Evolutionary conservation across 768 basidiomycete species (phyloP), one percentile per base, ranked within the genome.

Genomic region (Boletus vermiculosoides): DNA sequence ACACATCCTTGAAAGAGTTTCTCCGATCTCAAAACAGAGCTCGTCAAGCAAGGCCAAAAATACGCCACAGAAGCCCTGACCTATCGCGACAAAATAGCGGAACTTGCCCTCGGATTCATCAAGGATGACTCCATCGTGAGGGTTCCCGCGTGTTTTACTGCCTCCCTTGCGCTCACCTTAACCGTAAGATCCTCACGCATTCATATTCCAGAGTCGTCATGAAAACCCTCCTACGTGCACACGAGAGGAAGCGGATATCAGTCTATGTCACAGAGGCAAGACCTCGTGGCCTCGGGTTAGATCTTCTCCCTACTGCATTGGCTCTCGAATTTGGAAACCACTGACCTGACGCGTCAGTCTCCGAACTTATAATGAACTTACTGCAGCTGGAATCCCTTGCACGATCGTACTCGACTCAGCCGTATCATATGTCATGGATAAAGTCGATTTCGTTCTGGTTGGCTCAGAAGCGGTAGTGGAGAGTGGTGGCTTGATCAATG

Each of bases 401-500:
- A 93, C 91, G 16, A 88, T 98, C 53, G 88, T 99, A 12, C 83
- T 98, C 56, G 97, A 99, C 74, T 93, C 93, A 15, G 94, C 96
- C 2, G 95, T 98, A 5, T 93, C 93, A 39, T 98, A 98, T 76
- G 86, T 92, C 64, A 98, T 99, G 90, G 92, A 96, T 62, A 88
- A 90, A 64, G 93, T 96, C 20, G 92, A 96, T 72, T 90, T 96
- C 71, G 90, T 96, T 49, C 82, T 99, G 47, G 94, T 98, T 40
- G 97, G 97, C 33, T 94, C 94, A 40, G 97, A 99, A 76, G 97
- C 95, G 9, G 95, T 99, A 28, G 96, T 97, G 6, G 97, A 98
- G 74, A 94, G 91, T 60, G 97, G 97, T 44, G 92, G 94, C 5
- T 76, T 93, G 58, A 85, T 95, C 63, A 94, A 94, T 68, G 92